phyloP scores from a whole-genome alignment of 163 green algal genomes.

The Scenedesmus sp. region DNA sequence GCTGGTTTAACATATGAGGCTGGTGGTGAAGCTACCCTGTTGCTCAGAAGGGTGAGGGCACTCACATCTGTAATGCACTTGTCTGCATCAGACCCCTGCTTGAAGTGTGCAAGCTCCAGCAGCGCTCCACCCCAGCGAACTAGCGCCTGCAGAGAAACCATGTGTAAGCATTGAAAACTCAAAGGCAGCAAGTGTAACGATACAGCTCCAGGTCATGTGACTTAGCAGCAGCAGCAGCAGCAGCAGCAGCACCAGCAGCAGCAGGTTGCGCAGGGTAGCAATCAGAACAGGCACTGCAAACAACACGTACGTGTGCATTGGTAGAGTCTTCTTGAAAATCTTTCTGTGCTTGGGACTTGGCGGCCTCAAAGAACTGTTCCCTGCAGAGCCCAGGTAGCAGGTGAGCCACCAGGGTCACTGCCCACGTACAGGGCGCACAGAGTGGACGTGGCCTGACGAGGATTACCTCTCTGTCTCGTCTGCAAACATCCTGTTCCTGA shows the following conservation, averaged over 20 bases:
- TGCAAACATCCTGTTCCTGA: slow-evolving; percentile 42
- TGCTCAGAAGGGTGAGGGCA: background rate
- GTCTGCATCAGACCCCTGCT: slow-evolving; percentile 88
- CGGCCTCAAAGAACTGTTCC: slow-evolving; percentile 95
- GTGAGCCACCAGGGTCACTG: slow-evolving; percentile 36
- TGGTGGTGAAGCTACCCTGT: background rate
- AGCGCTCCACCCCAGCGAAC: slow-evolving; percentile 96
- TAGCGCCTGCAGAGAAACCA: slow-evolving; percentile 77
- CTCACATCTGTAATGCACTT: slow-evolving; percentile 91
- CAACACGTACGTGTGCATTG: slow-evolving; percentile 84
- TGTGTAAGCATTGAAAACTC: background rate
- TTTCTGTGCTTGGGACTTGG: slow-evolving; percentile 81
- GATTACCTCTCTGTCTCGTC: slow-evolving; percentile 52
- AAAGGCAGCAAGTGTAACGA: background rate
- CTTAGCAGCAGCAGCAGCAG: background rate
- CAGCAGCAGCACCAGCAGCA: background rate
- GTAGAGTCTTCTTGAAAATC: slow-evolving; percentile 88
- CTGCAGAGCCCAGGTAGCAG: slow-evolving; percentile 51
- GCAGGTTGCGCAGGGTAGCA: background rate
- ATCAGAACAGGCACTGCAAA: background rate
- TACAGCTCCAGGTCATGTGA: background rate
- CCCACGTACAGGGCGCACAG: background rate
- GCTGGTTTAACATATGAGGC: no score
- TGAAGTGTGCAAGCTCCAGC: slow-evolving; percentile 97
- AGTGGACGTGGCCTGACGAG: background rate